Evolutionary conservation across 352 stramenopile species (phyloP), one percentile per base, ranked within the genome.

Genomic region (Pythium angustatum): DNA sequence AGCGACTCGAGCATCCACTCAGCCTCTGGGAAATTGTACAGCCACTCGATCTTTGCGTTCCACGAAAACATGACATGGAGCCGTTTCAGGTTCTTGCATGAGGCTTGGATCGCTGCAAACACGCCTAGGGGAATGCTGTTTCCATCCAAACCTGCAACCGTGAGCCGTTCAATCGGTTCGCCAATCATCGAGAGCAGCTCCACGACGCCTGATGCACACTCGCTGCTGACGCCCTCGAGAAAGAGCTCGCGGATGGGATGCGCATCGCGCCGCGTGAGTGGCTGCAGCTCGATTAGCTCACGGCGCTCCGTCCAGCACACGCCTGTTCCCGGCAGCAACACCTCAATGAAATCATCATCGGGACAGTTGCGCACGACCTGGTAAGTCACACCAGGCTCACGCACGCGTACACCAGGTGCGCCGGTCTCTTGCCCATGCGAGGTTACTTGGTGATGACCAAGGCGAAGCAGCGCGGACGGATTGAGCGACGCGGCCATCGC

Each of bases 341-440:
- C 49, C 50, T 66, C 60, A 24, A 66, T 61, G 19, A 50, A 66
- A 24, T 54, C 50, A 22, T 66, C 60, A 17, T 41, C 51, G 2
- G 43, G 17, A 12, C 43, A 43, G 17, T 66, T 55, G 4, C 60
- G 60, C 11, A 66, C 31, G n/a, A 66, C 41, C 26, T 66, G 60
- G n/a, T 61, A 66, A 1, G 60, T 56, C 28, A 66, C 60, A 10
- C 60, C 60, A 7, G 60, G 60, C 26, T 66, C 60, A 7, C 43
- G 60, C 21, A 61, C 60, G 12, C 60, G 50, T 8, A 60, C 27
- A 22, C 34, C 51, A 0, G 49, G 59, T 17, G 40, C 28, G 30
- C 51, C 56, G n/a, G 21, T 45, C 26, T 58, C 31, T 40, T 49
- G 17, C 1, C 40, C 49, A n/a, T 28, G 30, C 12, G 30, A 26